Conservation (phyloP, 2,329 filamentous ascomycete species). For the Ascochyta viciae-villosae region DNA sequence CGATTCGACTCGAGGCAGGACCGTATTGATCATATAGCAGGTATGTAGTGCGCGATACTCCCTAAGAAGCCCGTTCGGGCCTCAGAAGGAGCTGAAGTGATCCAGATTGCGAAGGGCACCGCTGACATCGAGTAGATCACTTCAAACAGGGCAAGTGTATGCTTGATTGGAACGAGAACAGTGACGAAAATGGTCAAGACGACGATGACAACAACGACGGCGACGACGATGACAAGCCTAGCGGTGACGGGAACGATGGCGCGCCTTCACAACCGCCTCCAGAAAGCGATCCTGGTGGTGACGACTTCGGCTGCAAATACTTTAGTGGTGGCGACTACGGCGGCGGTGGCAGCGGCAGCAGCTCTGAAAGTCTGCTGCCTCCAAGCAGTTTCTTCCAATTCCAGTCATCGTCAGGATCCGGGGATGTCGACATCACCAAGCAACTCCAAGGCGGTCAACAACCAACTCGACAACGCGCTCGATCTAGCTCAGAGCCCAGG, state of each 20-base stretch:
- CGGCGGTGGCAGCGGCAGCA: slow-evolving; percentile 21
- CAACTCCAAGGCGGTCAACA: slow-evolving; percentile 1
- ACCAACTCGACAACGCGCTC: not conserved
- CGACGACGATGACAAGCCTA: slow-evolving; percentile 36
- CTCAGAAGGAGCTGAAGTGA: too few species aligned
- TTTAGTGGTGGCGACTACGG: slow-evolving; percentile 23
- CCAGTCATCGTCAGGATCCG: slow-evolving; percentile 31
- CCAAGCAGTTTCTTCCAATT: slow-evolving; percentile 42
- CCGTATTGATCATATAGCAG: slow-evolving; percentile 48
- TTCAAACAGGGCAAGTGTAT: slow-evolving; percentile 50
- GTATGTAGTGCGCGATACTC: slow-evolving; percentile 1
- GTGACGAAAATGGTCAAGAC: slow-evolving; percentile 30
- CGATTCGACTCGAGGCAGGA: slow-evolving; percentile 44
- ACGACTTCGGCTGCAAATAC: slow-evolving; percentile 25
- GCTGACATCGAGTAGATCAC: slow-evolving; percentile 29
- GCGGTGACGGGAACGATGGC: slow-evolving; percentile 34
- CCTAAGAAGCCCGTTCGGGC: not conserved
- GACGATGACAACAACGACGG: slow-evolving; percentile 37
- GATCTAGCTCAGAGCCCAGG: slow-evolving; percentile 13
- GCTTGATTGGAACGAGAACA: slow-evolving; percentile 47
- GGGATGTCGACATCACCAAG: not conserved
- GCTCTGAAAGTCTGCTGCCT: slow-evolving; percentile 6
- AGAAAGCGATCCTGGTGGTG: slow-evolving; percentile 28
- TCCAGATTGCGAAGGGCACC: not conserved
- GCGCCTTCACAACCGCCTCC: slow-evolving; percentile 32